Conservation (phyloP, 371 early-diverging fungal species). For the Mortierella sp. region DNA sequence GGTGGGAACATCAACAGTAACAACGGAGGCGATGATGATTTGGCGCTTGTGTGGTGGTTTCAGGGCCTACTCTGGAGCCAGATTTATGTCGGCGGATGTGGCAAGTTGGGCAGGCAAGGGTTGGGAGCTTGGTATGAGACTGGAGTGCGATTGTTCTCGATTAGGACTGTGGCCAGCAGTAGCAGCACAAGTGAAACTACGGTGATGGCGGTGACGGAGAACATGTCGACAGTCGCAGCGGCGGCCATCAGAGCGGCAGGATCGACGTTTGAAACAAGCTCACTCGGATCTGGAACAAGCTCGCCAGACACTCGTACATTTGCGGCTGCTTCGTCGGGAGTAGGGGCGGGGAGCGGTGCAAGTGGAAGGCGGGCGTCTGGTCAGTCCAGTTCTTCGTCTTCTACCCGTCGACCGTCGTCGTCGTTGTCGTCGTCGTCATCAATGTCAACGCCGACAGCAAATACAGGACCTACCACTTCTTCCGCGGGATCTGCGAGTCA, state of each 20-base stretch:
- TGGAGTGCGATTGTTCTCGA: constrained; percentile 24
- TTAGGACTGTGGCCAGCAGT: background rate
- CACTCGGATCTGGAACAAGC: background rate
- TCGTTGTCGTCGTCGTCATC: background rate
- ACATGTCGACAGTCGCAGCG: constrained; percentile 21
- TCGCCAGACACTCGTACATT: background rate
- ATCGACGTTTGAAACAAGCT: constrained; percentile 20
- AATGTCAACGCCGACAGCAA: background rate
- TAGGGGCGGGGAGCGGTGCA: background rate
- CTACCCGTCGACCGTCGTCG: background rate
- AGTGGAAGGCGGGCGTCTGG: background rate
- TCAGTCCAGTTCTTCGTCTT: background rate
- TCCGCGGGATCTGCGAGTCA: background rate
- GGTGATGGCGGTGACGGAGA: constrained; percentile 17
- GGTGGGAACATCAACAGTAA: background rate
- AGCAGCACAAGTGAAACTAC: background rate
- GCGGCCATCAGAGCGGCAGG: constrained; percentile 22
- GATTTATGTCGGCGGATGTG: constrained; percentile 37
- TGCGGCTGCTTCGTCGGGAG: background rate
- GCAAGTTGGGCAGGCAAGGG: constrained; percentile 44
- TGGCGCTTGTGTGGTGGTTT: constrained; percentile 31
- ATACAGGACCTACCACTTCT: background rate
- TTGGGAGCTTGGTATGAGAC: constrained; percentile 46
- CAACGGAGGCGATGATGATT: background rate
- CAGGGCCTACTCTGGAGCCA: constrained; percentile 38